Base-by-base conservation (phyloP, 345 rosid genomes). In the Pistacia integerrima region DNA sequence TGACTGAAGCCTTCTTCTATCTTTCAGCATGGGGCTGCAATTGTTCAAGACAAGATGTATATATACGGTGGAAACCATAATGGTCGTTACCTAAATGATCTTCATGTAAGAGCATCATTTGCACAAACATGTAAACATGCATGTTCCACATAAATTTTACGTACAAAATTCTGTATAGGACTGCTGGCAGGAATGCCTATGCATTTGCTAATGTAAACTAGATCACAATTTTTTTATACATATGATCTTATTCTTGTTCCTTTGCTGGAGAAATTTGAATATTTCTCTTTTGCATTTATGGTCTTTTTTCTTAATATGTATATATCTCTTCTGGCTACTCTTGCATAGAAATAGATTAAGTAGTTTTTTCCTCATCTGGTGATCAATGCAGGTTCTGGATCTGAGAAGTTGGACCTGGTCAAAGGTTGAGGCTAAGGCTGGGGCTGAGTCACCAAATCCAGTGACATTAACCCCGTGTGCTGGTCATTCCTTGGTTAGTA, bases 351-450 rank as follows among this genome's bases (percentile, higher is more conserved):
- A 12, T 41, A 18, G 38, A 49, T 64, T 51, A 2, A 13, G 41
- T 72, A 71, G 57, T 36, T 16, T 73, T 67, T 70, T 70, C 44
- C 72, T 78, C 78, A 82, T 74, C 64, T 72, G 74, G 70, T 77
- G 77, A 75, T 73, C 70, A 69, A 78, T 87, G 76, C 84, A 97
- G 99, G 93, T 90, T 81, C 84, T 97, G 75, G 98, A 97, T 88
- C 87, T 97, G 84, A 94, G 92, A 90, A 92, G 86, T 74, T 94
- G 98, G 98, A 84, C 91, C 75, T 96, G 99, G 99, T 89, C 98
- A 77, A 94, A 84, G 89, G 84, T 96, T 80, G 94, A 90, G 81
- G 87, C 88, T 72, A 91, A 91, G 87, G 79, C 61, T 78, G 91
- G 74, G 60, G 72, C 83, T 76, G 94, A 89, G 73, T 79, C 93